Conservation (phyloP, 1,284 basidiomycete species). For the Cryptococcus sp. region DNA sequence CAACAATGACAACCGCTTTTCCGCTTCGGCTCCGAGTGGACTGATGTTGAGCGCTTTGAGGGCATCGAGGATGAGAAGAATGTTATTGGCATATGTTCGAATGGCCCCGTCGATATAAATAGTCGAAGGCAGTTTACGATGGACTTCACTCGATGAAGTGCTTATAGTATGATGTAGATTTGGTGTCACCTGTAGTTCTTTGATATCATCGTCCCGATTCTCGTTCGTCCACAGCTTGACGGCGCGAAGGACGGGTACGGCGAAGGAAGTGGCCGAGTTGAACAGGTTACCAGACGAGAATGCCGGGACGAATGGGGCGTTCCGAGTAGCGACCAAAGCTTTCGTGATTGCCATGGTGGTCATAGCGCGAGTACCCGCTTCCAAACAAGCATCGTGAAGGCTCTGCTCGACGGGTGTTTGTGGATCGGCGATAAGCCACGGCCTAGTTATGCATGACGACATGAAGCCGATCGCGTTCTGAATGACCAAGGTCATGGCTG, state of each 20-base stretch:
- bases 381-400: slow-evolving; percentile 11
- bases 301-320: slow-evolving; percentile 11
- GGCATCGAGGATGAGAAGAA: slow-evolving; percentile 14
- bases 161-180: background rate
- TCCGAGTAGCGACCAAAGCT: slow-evolving; percentile 3
- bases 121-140: background rate
- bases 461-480: slow-evolving; percentile 8
- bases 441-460: slow-evolving; percentile 5
- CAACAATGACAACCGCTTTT: slow-evolving; percentile 8
- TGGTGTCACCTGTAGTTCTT: background rate
- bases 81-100: slow-evolving; percentile 15
- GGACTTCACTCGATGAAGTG: no score
- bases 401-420: background rate
- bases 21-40: slow-evolving; percentile 5
- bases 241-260: slow-evolving; percentile 16
- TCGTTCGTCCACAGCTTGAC: slow-evolving; percentile 4
- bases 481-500: slow-evolving; percentile 5
- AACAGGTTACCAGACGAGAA: slow-evolving; percentile 13
- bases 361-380: slow-evolving; percentile 9
- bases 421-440: slow-evolving; percentile 8
- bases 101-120: slow-evolving; percentile 7
- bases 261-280: slow-evolving; percentile 17
- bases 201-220: background rate
- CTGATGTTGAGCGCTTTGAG: slow-evolving; percentile 10
- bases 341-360: slow-evolving; percentile 6